A percentile compares a stretch with the other conserved stretches of the same genome.
Evolutionary conservation across 2,329 filamentous ascomycete species (phyloP).

Genomic region (Fusarium sp.): DNA sequence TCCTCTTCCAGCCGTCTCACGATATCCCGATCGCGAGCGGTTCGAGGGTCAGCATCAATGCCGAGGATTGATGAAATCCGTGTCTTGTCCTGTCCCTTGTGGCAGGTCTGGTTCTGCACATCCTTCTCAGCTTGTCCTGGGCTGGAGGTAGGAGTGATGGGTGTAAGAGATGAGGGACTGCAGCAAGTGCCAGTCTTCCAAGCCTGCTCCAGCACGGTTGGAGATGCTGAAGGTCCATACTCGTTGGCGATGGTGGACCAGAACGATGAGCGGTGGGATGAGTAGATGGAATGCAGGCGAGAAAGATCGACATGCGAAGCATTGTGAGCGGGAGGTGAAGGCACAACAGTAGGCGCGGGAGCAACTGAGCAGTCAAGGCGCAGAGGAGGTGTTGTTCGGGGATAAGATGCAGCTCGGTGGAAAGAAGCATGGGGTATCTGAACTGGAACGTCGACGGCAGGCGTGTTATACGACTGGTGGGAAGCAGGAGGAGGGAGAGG

Average conservation of each 20-base stretch:
- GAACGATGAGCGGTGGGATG: slow-evolving; percentile 75
- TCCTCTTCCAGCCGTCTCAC: slow-evolving; percentile 67
- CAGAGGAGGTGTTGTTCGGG: slow-evolving; percentile 58
- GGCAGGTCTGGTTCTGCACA: slow-evolving; percentile 47
- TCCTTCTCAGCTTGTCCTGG: slow-evolving; percentile 60
- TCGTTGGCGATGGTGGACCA: slow-evolving; percentile 78
- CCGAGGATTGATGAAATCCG: slow-evolving; percentile 72
- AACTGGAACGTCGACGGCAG: slow-evolving; percentile 59
- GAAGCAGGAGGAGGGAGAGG: slow-evolving; percentile 54
- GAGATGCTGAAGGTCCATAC: slow-evolving; percentile 72
- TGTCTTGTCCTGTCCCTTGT: slow-evolving; percentile 63
- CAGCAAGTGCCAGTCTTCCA: slow-evolving; percentile 66
- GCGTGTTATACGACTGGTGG: slow-evolving; percentile 55
- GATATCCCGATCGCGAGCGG: slow-evolving; percentile 67
- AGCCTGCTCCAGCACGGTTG: slow-evolving; percentile 75
- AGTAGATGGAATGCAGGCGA: slow-evolving; percentile 76
- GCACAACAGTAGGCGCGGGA: slow-evolving; percentile 54
- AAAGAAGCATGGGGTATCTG: slow-evolving; percentile 55
- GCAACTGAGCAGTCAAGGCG: slow-evolving; percentile 69
- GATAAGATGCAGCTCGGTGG: slow-evolving; percentile 48
- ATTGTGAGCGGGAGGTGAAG: slow-evolving; percentile 48
- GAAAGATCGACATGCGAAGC: slow-evolving; percentile 68
- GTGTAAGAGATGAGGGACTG: slow-evolving; percentile 55
- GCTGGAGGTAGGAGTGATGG: slow-evolving; percentile 65
- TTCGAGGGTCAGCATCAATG: slow-evolving; percentile 68